Evolutionary conservation across 768 basidiomycete species (phyloP), one percentile per base, ranked within the genome.

Genomic region (Auricularia heimuer): DNA sequence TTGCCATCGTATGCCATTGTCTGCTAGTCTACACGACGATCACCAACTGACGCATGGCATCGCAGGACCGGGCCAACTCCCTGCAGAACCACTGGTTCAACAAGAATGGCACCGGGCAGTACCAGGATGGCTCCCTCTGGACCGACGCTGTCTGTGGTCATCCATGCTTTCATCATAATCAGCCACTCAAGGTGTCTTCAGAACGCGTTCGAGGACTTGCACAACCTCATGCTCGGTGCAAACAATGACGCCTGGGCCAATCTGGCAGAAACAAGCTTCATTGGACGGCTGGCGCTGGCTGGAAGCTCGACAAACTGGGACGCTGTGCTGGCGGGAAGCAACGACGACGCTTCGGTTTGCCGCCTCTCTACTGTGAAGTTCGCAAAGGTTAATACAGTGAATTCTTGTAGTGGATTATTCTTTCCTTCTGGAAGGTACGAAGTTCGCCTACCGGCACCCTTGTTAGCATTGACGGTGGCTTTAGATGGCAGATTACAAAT

Each of bases 191-290:
- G 3, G 24, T 56, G 54, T 21, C 6, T 58, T 24, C 60, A 85
- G 83, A 85, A 85, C 67, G 77, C 83, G 4, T 68, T 83, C 36
- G 84, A 85, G 68, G 83, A 84, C 67, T 70, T 85, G 14, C 82
- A 85, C 67, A 84, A 83, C 71, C 72, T 85, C 62, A 85, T 85
- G 84, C 77, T 85, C 12, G 79, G 77, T 12, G 79, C 79, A 3
- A 77, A 76, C 14, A 75, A 73, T 3, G 69, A 81, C 64, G 72
- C 78, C 16, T 84, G 77, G 58, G 34, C 44, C 16, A 63, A 60
- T 14, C 74, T 83, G 2, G 80, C 79, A 6, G 78, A 81, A 56
- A 69, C 68, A 3, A 82, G 82, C 11, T 78, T 71, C 68, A 80
- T 85, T 58, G 82, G 83, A 16, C 70, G 67, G 56, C 71, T 76